Base-by-base conservation (phyloP, 2,329 filamentous ascomycete species). In the Parastagonospora nodorum region DNA sequence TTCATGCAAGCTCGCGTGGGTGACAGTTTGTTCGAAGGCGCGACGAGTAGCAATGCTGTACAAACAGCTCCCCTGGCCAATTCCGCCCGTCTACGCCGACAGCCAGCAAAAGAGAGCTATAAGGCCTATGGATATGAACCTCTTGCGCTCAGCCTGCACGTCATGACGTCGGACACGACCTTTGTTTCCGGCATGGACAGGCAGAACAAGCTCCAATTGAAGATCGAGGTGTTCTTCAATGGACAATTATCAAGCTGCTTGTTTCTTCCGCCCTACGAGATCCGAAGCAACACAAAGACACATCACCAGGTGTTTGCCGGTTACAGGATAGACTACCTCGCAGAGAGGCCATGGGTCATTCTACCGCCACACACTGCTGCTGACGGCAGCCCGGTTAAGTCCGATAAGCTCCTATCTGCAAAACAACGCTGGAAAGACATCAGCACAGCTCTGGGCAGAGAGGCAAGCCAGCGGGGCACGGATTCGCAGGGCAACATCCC, bases 191-290 rank as follows among this genome's bases (percentile, higher is more conserved):
- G 61, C 15, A 56, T 67, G 10, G 40, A 47, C 31, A 52, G 45
- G 5, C 9, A 16, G 9, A 57, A 48, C 19, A 58, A 57, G n/a
- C 65, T 67, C 15, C 71, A 77, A 30, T 50, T 80, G 43, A 79
- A 78, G 58, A 70, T 80, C 37, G 78, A 80, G n/a, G 71, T 80
- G 4, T 76, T 77, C 56, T 66, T 78, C 59, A 80, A 81, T 47
- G 78, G 79, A 32, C 61, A 72, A 28, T 66, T 80, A 7, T 68
- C 69, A 4, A 66, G 58, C n/a, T 73, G 68, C 31, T 51, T 56
- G 5, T 59, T 69, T 19, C 42, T 73, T 8, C 56, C 68, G 8
- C 42, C 44, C 16, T 56, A 64, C 27, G 66, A 69, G 42, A 39
- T 63, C 8, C 53, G 42, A 3, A 50, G 44, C 9, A 61, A 54